These are phyloP conservation scores for Paraconiothyrium sp. DNA, from an alignment of 2,329 filamentous ascomycete species.

Conservation along the genomic window DNA sequence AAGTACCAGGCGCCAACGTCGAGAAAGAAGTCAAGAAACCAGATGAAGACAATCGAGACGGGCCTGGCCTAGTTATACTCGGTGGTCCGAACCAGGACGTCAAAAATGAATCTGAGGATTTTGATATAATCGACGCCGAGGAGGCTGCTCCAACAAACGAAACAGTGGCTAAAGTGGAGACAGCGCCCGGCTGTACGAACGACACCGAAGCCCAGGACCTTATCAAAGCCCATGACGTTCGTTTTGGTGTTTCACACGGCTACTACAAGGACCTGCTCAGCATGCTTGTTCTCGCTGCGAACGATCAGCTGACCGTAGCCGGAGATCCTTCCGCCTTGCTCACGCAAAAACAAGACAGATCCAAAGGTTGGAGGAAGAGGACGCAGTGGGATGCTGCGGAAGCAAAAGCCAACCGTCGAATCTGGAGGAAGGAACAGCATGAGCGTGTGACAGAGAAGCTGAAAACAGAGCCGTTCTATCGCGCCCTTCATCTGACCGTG, in stretches of 20 bases:
- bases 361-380: constrained; percentile 25
- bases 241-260: constrained; percentile 61
- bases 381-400: constrained; percentile 31
- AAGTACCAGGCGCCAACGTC: constrained; percentile 51
- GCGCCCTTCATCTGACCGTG: constrained; percentile 62
- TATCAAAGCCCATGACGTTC: constrained; percentile 36
- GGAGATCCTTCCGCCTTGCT: constrained; percentile 53
- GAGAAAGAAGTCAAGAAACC: constrained; percentile 13
- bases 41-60: neutral
- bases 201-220: constrained; percentile 17
- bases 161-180: neutral
- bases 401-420: constrained; percentile 37
- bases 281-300: constrained; percentile 62
- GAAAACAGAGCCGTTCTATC: constrained; percentile 58
- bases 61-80: neutral
- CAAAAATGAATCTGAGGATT: constrained; percentile 32
- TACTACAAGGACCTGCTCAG: constrained; percentile 72
- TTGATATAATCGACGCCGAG: constrained; percentile 57
- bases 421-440: constrained; percentile 54
- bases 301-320: constrained; percentile 57
- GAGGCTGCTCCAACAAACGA: neutral
- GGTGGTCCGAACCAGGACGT: neutral
- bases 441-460: constrained; percentile 54
- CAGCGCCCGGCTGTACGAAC: constrained; percentile 21
- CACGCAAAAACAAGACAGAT: constrained; percentile 47